Evolutionary conservation across 2,329 filamentous ascomycete species (phyloP).

Genomic region (Blumeriella jaapii): DNA sequence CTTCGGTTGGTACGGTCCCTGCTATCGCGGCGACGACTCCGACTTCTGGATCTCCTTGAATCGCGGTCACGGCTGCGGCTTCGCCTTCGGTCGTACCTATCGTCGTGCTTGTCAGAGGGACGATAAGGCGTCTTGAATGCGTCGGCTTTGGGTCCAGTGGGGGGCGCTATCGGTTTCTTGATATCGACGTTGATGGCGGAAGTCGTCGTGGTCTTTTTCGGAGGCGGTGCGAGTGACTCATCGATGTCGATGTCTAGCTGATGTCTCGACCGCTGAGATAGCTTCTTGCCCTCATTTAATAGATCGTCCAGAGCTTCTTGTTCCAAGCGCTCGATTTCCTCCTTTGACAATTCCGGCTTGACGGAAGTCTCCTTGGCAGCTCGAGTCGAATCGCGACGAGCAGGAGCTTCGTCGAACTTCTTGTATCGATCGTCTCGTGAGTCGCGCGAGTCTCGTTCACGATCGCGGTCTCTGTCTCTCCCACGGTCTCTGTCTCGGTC

Average conservation of each 20-base stretch:
- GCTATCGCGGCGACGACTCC: conserved; percentile 17
- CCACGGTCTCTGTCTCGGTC: too few relatives aligned
- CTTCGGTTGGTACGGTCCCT: conserved; percentile 17
- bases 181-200: conserved; percentile 27
- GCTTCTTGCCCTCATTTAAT: conserved; percentile 25
- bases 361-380: conserved; percentile 8
- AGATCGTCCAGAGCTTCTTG: conserved; percentile 27
- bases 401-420: conserved; percentile 16
- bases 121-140: conserved; percentile 15
- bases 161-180: conserved; percentile 18
- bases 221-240: conserved; percentile 25
- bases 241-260: conserved; percentile 27
- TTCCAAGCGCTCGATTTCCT: conserved; percentile 26
- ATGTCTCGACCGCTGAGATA: conserved; percentile 24
- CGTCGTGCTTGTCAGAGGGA: conserved; percentile 4
- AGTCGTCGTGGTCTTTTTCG: conserved; percentile 24
- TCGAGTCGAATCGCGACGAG: conserved; percentile 11
- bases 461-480: conserved; percentile 15
- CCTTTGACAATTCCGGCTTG: conserved; percentile 22
- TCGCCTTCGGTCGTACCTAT: conserved; percentile 13
- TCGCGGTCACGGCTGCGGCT: conserved; percentile 22
- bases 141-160: conserved; percentile 15
- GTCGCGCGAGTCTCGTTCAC: conserved; percentile 12
- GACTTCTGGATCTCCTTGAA: conserved; percentile 17
- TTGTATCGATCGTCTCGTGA: conserved; percentile 21